Evolutionary conservation across 495 filamentous ascomycete genomes (phyloP), one percentile per base, ranked within the genome.

Genomic region (Neurospora tetrasperma): DNA sequence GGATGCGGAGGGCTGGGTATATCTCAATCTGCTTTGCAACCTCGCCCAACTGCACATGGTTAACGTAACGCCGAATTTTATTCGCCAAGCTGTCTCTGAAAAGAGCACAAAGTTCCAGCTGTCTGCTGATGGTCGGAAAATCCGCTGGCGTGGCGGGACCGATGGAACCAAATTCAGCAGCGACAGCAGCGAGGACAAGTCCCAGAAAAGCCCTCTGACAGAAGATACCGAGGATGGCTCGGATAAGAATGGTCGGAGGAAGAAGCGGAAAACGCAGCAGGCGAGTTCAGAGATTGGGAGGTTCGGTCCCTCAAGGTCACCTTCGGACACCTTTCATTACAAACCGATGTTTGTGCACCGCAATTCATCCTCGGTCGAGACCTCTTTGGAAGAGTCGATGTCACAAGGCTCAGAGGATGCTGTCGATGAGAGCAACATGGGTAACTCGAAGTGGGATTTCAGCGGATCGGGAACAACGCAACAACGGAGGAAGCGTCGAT

Each of bases 41-140:
- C 88, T 95, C 83, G 92, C 92, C 3, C 92, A 94, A 80, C 83
- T 95, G 27, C 91, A 93, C 77, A 92, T 91, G 3, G 83, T 93
- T 72, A 93, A 90, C 76, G 91, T 94, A 35, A 93, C 92, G 0
- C 83, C 88, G 3, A 88, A 89, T 40, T 93, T 92, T 75, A 88
- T 94, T 71, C 86, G 89, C 74, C 85, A 86, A 48, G 91, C 92
- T 16, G 84, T 95, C 14, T 78, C 80, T 12, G 87, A 90, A 66
- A 86, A 86, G 75, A 93, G 92, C 79, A 79, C 83, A 35, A 91
- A 89, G 75, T 87, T 95, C 69, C 90, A 94, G 78, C 77, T 95
- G 4, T 93, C 91, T 8, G 77, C 81, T 12, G 93, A 94, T 79
- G 92, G 93, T 18, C 86, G 86, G 43, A 91, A 92, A 80, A 84